Conservation (phyloP, 257 asterid species). For the Solanum appendiculatum region DNA sequence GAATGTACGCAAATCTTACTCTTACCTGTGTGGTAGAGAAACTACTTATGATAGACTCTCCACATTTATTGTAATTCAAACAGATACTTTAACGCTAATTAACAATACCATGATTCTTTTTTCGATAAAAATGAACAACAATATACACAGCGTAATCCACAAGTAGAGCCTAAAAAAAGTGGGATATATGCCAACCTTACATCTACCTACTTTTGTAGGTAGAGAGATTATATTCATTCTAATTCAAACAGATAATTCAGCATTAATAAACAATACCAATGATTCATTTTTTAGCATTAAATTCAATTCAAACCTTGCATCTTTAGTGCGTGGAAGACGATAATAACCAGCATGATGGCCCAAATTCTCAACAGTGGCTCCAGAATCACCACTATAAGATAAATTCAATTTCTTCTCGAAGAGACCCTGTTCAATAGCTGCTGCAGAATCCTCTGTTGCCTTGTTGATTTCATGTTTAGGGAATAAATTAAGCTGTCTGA, state of each 20-base stretch:
- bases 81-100: not conserved
- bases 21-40: not conserved
- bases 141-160: fast-evolving
- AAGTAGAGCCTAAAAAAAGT: no score
- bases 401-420: constrained; percentile 19
- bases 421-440: not conserved
- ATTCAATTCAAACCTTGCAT: constrained; percentile 21
- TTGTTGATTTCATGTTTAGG: constrained; percentile 25
- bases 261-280: not conserved
- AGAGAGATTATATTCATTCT: no score
- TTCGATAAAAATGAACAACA: not conserved
- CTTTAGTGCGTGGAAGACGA: constrained; percentile 23
- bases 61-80: not conserved
- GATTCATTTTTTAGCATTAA: not conserved
- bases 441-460: not conserved
- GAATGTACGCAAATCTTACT: fast-evolving
- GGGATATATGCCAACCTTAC: no score
- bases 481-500: constrained; percentile 28
- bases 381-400: constrained; percentile 11
- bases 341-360: constrained; percentile 42
- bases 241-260: not conserved
- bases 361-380: constrained; percentile 16
- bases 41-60: not conserved
- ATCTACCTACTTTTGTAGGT: no score
- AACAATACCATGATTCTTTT: not conserved